Conservation (phyloP, 805 yeast genomes). For the Torulaspora quercuum region DNA sequence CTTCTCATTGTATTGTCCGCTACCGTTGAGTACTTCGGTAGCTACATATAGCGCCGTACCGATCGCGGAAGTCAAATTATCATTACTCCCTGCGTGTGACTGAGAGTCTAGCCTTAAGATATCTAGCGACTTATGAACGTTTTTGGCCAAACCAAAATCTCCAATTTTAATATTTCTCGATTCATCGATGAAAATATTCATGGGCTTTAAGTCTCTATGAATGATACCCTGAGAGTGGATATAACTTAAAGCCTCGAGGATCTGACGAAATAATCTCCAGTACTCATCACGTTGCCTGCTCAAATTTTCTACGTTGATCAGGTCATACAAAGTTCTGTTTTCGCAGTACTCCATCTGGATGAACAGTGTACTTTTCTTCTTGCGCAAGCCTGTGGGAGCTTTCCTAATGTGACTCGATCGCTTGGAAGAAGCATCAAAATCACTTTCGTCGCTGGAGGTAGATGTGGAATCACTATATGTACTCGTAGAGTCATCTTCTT, state of each 20-base stretch:
- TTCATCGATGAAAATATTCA: slow-evolving; percentile 91
- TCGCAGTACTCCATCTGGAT: slow-evolving; percentile 99
- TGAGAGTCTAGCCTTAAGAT: slow-evolving; percentile 34
- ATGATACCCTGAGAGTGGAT: slow-evolving; percentile 93
- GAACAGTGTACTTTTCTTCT: slow-evolving; percentile 65
- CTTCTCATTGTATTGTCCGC: slow-evolving; percentile 79
- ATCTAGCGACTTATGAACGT: slow-evolving; percentile 55
- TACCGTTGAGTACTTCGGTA: slow-evolving; percentile 72
- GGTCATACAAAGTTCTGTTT: slow-evolving; percentile 80
- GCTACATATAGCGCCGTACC: slow-evolving; percentile 96
- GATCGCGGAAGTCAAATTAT: slow-evolving; percentile 84
- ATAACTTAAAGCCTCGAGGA: slow-evolving; percentile 83
- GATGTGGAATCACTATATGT: slow-evolving; percentile 4
- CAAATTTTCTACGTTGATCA: slow-evolving; percentile 71
- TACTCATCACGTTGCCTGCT: slow-evolving; percentile 71
- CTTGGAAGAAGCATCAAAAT: slow-evolving; percentile 2
- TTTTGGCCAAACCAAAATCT: slow-evolving; percentile 95
- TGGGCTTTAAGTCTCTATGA: slow-evolving; percentile 92
- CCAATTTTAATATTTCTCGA: slow-evolving; percentile 88
- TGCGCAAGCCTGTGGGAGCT: slow-evolving; percentile 11
- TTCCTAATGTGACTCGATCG: slow-evolving; percentile 1
- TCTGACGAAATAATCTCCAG: slow-evolving; percentile 85
- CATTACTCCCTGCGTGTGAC: slow-evolving; percentile 39
- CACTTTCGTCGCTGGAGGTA: slow-evolving; percentile 4
- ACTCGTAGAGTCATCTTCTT: slow-evolving; percentile 26